phyloP scores from a whole-genome alignment of 1,284 basidiomycete genomes.

The Peniophora sp. region DNA sequence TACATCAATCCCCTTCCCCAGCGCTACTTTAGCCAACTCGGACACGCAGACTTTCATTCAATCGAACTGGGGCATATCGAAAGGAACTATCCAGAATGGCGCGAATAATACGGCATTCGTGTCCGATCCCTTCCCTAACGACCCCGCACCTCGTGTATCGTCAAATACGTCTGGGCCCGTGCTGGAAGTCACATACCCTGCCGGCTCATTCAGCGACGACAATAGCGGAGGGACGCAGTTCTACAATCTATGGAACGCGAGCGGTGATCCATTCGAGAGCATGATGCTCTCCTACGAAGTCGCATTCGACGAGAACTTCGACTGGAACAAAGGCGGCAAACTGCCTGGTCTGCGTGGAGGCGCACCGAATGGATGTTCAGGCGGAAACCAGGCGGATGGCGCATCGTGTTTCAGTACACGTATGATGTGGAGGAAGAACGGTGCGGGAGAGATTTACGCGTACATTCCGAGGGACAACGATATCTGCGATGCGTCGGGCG shows the following conservation, averaged over 20 bases:
- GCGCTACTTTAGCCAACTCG: conserved; percentile 42
- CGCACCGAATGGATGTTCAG: conserved; percentile 29
- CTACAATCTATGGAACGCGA: conserved; percentile 55
- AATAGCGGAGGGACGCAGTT: conserved; percentile 58
- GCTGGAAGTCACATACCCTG: conserved; percentile 56
- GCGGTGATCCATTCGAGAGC: conserved; percentile 45
- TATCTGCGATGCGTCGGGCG: conserved; percentile 15
- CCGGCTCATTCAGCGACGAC: conserved; percentile 49
- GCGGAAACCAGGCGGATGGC: conserved; percentile 31
- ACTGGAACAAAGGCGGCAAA: conserved; percentile 41
- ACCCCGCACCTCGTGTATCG: conserved; percentile 25
- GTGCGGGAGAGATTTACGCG: conserved; percentile 45
- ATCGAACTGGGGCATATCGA: conserved; percentile 54
- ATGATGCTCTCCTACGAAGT: conserved; percentile 68
- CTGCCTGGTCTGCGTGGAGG: conserved; percentile 39
- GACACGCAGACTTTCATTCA: conserved; percentile 47
- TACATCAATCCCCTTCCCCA: conserved; percentile 60
- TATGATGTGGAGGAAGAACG: conserved; percentile 36
- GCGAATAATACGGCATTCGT: conserved; percentile 53
- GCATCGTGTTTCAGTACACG: conserved; percentile 37
- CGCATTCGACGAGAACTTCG: conserved; percentile 51
- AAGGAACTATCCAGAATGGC: conserved; percentile 52
- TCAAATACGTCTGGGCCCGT: conserved; percentile 40
- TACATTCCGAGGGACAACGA: conserved; percentile 48
- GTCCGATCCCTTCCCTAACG: conserved; percentile 52